Percentiles rank a stretch among this genome's conserved stretches.
Conservation (phyloP, 768 basidiomycete genomes). For the Lepiota venenata region DNA sequence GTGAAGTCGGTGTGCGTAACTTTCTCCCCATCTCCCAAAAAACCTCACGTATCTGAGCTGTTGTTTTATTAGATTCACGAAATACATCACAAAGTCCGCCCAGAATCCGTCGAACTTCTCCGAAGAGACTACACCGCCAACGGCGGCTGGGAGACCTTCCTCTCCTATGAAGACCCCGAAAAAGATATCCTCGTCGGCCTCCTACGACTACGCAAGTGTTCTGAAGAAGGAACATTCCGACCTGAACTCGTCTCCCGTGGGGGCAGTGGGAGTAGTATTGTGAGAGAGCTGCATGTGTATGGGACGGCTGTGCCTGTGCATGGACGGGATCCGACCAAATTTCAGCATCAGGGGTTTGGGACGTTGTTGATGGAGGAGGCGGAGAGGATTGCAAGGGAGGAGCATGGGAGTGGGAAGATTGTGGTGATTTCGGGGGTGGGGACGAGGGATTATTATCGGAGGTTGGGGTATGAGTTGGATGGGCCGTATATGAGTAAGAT, state of each 20-base stretch:
- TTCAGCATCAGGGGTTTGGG: constrained; percentile 98
- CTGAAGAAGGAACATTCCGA: constrained; percentile 94
- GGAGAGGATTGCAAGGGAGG: constrained; percentile 94
- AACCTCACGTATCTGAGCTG: constrained; percentile 6
- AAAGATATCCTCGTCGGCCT: constrained; percentile 94
- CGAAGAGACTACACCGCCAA: constrained; percentile 96
- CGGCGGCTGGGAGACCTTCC: constrained; percentile 99
- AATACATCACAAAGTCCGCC: constrained; percentile 96
- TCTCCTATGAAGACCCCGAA: constrained; percentile 98
- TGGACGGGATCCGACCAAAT: constrained; percentile 95
- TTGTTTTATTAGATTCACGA: constrained; percentile 97
- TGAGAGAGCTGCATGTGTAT: constrained; percentile 95
- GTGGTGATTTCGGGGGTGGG: constrained; percentile 99
- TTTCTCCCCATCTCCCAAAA: neutral
- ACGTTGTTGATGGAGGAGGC: constrained; percentile 99
- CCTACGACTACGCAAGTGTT: constrained; percentile 89
- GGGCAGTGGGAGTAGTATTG: constrained; percentile 86
- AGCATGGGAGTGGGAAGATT: constrained; percentile 93
- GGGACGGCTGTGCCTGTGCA: constrained; percentile 98
- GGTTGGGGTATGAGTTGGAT: constrained; percentile 91
- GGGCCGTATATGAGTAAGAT: constrained; percentile 98
- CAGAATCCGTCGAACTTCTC: constrained; percentile 92
- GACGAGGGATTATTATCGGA: constrained; percentile 94
- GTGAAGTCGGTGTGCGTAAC: constrained; percentile 89
- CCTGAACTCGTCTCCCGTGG: constrained; percentile 79